A percentile compares a stretch with the other conserved stretches of the same genome.
Conservation (phyloP, 2,329 filamentous ascomycete genomes). For the Tympanopsis confertula region DNA sequence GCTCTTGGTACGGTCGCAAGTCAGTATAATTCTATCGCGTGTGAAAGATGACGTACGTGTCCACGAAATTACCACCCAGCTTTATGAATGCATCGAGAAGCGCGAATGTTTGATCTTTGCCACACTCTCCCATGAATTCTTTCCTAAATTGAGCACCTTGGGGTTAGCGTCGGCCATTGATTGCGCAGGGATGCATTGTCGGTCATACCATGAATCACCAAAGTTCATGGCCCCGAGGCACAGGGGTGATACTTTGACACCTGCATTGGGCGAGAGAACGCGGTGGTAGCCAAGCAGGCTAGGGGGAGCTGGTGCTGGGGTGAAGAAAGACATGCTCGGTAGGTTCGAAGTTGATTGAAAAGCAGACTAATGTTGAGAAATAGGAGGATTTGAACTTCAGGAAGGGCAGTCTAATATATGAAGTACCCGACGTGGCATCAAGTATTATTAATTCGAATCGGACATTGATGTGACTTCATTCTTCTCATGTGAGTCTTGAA, state of each 20-base stretch:
- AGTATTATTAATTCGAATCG: too few species aligned
- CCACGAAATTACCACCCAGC: not conserved
- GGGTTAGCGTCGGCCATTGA: not conserved
- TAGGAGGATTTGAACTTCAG: too few species aligned
- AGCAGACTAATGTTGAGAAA: too few species aligned
- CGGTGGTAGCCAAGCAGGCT: constrained; percentile 36
- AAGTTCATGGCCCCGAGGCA: constrained; percentile 43
- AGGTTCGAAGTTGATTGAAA: too few species aligned
- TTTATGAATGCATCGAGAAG: not conserved
- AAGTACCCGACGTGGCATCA: too few species aligned
- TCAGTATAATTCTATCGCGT: not conserved
- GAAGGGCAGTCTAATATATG: too few species aligned
- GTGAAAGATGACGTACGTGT: not conserved
- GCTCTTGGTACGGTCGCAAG: not conserved
- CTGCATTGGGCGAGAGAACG: constrained; percentile 35
- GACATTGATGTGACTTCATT: too few species aligned
- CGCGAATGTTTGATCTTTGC: not conserved
- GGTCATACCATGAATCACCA: constrained; percentile 30
- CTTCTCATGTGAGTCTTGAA: too few species aligned
- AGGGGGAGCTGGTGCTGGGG: constrained; percentile 17
- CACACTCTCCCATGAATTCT: not conserved
- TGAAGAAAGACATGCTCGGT: constrained; percentile 9
- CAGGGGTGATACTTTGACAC: constrained; percentile 37
- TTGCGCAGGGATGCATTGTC: too few species aligned
- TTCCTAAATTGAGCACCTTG: not conserved